Evolutionary conservation across 2,329 filamentous ascomycete genomes (phyloP), one percentile per base, ranked within the genome.

Genomic region (Cladophialophora chaetospira): DNA sequence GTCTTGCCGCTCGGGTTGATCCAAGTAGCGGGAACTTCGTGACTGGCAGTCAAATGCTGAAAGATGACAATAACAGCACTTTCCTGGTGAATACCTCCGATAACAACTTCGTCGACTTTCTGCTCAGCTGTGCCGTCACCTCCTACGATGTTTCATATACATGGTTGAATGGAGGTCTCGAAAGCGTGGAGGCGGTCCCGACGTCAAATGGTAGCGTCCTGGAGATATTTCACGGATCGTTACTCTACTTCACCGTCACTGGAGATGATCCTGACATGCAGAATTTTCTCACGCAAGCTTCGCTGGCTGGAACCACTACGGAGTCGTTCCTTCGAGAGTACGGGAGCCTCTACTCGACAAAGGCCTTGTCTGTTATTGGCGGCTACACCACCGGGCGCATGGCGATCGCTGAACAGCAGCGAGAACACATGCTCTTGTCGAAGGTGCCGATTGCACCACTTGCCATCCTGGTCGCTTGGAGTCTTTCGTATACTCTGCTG

Each of bases 71-170:
- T 10, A 15, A 49, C 47, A 35, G 21, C 47, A 53, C 46, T n/a
- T 48, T 43, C 21, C 17, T 51, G 5, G 11, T 25, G 9, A 23
- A 42, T 10, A 35, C 36, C 29, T 33, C 60, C 21, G 44, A 57
- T 21, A 53, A 42, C 11, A 35, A 38, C 29, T 33, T 62, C 21
- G 44, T 60, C 21, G 57, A 57, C 19, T 54, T 57, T 40, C 17
- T 57, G 10, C 31, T 58, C 15, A 52, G 55, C 21, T 60, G 60
- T 40, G 45, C 53, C 11, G 25, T 57, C 4, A 31, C 45, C 9
- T 53, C 60, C 8, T 60, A 62, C 40, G 46, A 62, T 15, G 31
- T 62, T 15, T 46, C 28, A 4, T 62, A 62, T 47, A 57, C 38
- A 9, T 62, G 53, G 49, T 29, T 48, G 23, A 52, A 57, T 17